These are phyloP conservation scores for Boletus subparvulus DNA, from an alignment of 768 basidiomycete species.

Conservation along the genomic window DNA sequence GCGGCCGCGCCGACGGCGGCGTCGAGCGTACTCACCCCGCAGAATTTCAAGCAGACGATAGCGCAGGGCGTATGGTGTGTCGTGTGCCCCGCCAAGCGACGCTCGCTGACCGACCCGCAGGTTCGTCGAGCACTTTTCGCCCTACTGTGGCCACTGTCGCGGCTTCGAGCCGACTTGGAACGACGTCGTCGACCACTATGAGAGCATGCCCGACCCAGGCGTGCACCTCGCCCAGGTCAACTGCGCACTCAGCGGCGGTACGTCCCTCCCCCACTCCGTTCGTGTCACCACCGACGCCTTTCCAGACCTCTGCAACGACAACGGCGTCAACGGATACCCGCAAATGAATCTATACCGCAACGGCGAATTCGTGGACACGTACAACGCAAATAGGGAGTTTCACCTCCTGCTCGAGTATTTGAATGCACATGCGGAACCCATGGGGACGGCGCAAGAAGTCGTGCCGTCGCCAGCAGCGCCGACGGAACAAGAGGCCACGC, in stretches of 20 bases:
- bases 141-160: slow-evolving; percentile 79
- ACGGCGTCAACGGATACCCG: slow-evolving; percentile 71
- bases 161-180: slow-evolving; percentile 83
- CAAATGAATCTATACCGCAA: slow-evolving; percentile 70
- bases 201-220: slow-evolving; percentile 37
- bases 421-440: slow-evolving; percentile 39
- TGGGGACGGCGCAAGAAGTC: neutral
- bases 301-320: slow-evolving; percentile 76
- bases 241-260: slow-evolving; percentile 75
- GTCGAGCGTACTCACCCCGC: slow-evolving; percentile 48
- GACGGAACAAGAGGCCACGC: neutral
- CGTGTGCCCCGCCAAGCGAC: neutral
- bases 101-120: slow-evolving; percentile 23
- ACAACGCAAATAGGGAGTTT: slow-evolving; percentile 51
- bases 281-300: neutral
- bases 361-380: slow-evolving; percentile 60
- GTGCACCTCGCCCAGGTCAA: slow-evolving; percentile 79
- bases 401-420: slow-evolving; percentile 59
- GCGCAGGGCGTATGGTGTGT: slow-evolving; percentile 59
- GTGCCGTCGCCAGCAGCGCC: slow-evolving; percentile 2
- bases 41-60: slow-evolving; percentile 55
- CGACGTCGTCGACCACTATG: slow-evolving; percentile 53
- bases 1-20: slow-evolving; percentile 37
- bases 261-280: slow-evolving; percentile 27
- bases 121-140: slow-evolving; percentile 88